Percentiles rank a stretch among this genome's conserved stretches.
Conservation (phyloP, 106 monocot genomes). For the Amphibolis antarctica region DNA sequence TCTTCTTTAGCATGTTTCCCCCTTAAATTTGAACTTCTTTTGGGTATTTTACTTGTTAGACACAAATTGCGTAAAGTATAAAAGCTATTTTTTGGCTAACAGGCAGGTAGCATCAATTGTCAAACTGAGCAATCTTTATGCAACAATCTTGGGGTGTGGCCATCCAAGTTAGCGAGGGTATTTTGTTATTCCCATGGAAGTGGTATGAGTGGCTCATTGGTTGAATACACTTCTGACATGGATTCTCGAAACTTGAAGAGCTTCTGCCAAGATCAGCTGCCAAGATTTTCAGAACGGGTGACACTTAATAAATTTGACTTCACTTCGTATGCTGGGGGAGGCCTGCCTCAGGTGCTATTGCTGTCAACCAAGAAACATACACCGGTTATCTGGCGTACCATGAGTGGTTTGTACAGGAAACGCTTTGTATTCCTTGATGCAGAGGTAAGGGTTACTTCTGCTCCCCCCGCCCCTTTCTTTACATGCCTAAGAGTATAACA, state of each 20-base stretch:
- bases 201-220: constrained; percentile 38
- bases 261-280: constrained; percentile 66
- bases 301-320: constrained; percentile 40
- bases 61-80: neutral
- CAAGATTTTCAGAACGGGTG: constrained; percentile 67
- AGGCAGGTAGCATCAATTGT: constrained; percentile 84
- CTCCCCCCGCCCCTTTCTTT: too few species aligned
- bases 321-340: constrained; percentile 18
- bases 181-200: constrained; percentile 58
- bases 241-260: constrained; percentile 51
- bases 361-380: constrained; percentile 84
- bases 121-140: constrained; percentile 50
- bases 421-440: constrained; percentile 65
- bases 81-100: neutral
- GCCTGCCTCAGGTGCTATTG: constrained; percentile 69
- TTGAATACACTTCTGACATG: constrained; percentile 51
- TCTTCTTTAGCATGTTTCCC: neutral
- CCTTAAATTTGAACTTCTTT: constrained; percentile 1
- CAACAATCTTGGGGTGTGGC: constrained; percentile 48
- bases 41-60: neutral
- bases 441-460: constrained; percentile 58
- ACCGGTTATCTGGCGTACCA: constrained; percentile 70
- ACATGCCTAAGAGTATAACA: neutral
- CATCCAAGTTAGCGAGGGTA: constrained; percentile 25
- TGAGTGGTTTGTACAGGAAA: constrained; percentile 73